Evolutionary conservation across 1,284 basidiomycete genomes (phyloP).

Genomic region (Mycena citricolor): DNA sequence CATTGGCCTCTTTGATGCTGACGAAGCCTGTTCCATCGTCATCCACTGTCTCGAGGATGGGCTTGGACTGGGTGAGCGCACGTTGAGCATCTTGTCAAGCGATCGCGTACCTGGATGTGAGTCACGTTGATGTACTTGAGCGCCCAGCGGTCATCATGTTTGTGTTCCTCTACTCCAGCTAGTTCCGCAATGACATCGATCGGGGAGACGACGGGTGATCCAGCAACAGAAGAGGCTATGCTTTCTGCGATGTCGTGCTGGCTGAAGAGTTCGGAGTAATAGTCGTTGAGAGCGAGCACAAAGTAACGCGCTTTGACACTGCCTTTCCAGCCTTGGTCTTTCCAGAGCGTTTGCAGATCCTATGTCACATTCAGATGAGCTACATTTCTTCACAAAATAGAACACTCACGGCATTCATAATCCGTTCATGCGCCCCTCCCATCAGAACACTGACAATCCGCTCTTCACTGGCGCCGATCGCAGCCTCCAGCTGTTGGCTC

Average conservation of each 20-base stretch:
- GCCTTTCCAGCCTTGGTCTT: constrained; percentile 39
- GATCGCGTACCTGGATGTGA: no score
- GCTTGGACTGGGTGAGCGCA: no score
- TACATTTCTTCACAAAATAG: background rate
- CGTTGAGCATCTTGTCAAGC: no score
- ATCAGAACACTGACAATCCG: constrained; percentile 35
- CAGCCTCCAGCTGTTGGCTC: constrained; percentile 34
- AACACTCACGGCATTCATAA: constrained; percentile 36
- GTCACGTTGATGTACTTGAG: constrained; percentile 37
- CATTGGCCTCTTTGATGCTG: constrained; percentile 40
- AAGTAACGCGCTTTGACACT: constrained; percentile 44
- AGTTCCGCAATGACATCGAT: constrained; percentile 5
- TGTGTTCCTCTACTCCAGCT: background rate
- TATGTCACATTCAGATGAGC: background rate
- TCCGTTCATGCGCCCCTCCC: constrained; percentile 36
- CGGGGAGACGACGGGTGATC: constrained; percentile 11
- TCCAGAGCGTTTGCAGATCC: constrained; percentile 19
- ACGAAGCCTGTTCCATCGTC: constrained; percentile 44
- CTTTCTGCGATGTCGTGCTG: constrained; percentile 19
- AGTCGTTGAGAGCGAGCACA: constrained; percentile 41
- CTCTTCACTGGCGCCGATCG: constrained; percentile 32
- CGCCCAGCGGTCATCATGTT: constrained; percentile 35
- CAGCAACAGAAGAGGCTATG: constrained; percentile 2
- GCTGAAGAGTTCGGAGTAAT: constrained; percentile 35
- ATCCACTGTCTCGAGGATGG: constrained; percentile 43